Percentiles rank a stretch among this genome's conserved stretches.
Conservation (phyloP, 2,329 filamentous ascomycete genomes). For the Polychaeton citri region DNA sequence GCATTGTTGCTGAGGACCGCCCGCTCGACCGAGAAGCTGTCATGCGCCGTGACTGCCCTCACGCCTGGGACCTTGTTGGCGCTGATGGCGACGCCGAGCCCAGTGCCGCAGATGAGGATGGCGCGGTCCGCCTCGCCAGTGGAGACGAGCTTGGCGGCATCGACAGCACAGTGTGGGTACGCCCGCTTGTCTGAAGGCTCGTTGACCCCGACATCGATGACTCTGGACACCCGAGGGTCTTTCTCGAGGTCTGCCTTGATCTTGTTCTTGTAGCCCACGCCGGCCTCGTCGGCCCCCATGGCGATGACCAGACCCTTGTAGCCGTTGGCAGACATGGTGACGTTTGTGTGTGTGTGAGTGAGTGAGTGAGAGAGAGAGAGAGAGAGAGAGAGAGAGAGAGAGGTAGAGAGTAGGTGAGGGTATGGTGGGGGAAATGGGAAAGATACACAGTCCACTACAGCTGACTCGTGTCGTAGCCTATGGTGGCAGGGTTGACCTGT, state of each 20-base stretch:
- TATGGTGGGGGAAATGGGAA: constrained; percentile 1
- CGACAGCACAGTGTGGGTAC: constrained; percentile 67
- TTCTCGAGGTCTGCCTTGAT: constrained; percentile 60
- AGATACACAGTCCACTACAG: too few relatives aligned
- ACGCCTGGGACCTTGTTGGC: constrained; percentile 81
- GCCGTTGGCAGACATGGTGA: constrained; percentile 10
- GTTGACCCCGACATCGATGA: constrained; percentile 64
- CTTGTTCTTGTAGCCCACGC: constrained; percentile 63
- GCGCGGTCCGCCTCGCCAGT: constrained; percentile 60
- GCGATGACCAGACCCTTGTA: constrained; percentile 36
- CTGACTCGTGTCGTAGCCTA: constrained; percentile 20
- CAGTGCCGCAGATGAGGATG: constrained; percentile 73
- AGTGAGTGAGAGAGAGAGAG: neutral
- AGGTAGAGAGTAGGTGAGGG: neutral
- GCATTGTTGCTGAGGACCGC: constrained; percentile 73
- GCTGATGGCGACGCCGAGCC: constrained; percentile 74
- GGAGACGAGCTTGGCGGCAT: constrained; percentile 52
- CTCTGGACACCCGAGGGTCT: constrained; percentile 50
- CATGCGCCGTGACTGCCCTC: constrained; percentile 78
- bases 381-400: neutral
- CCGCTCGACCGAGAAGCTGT: constrained; percentile 71
- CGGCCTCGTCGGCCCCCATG: constrained; percentile 57
- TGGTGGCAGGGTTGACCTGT: constrained; percentile 8
- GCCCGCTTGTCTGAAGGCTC: constrained; percentile 58
- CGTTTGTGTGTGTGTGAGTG: constrained; percentile 1